Evolutionary conservation across 306 rosid genomes (phyloP), one percentile per base, ranked within the genome.

Genomic region (Prunus salicina): DNA sequence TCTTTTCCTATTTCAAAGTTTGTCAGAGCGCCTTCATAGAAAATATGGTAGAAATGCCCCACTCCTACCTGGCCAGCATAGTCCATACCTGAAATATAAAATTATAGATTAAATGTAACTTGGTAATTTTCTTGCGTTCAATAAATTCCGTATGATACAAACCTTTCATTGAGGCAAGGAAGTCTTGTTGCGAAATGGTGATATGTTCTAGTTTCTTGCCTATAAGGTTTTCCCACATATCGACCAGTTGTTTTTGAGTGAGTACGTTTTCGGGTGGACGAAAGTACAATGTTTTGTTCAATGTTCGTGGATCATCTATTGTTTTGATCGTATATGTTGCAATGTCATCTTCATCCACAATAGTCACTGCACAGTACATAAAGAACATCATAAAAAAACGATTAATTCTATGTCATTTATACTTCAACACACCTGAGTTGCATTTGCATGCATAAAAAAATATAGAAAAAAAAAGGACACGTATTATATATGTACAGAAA

Each of bases 21-120:
- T 64, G 96, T 83, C 84, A 86, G 76, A 79, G 90, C 87, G 11
- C 98, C 94, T 79, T 91, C 91, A 52, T 90, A 91, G 86, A 82
- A 93, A 38, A 93, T 72, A 43, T 93, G 93, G 41, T 88, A 91
- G 82, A 88, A 91, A 74, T 91, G 96, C 51, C 89, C 90, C 25
- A 83, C 12, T 52, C 97, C 97, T 13, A 89, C 91, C 74, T 88
- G 93, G 18, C 27, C 2, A 32, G 78, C 86, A 71, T 7, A 83
- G 61, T 87, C 96, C 85, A 87, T 38, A 46, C 82, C 93, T 87
- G 82, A 63, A 10, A 30, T 41, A 52, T 28, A 14, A 3, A 6
- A 52, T 13, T 18, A 52, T 18, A 13, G 8, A 49, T 49, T 3
- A 49, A 49, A 11, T 47, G 10, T 12, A 49, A 52, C 5, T 15